Evolutionary conservation across 192 early-diverging fungal genomes (phyloP).

Genomic region (Umbelopsis isabellina): DNA sequence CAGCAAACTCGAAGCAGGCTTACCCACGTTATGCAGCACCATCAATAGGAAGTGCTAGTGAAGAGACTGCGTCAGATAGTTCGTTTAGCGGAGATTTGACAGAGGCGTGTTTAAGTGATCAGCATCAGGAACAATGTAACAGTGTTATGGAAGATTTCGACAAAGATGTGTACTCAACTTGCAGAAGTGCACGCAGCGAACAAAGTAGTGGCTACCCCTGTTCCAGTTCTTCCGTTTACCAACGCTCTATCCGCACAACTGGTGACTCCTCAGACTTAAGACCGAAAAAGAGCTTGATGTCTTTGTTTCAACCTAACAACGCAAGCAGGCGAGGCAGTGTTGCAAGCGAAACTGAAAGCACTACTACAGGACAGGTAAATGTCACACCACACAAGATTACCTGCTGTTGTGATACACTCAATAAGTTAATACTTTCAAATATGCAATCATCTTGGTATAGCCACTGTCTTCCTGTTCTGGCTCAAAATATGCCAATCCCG

Average conservation of each 20-base stretch:
- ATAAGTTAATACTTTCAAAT: too few species aligned
- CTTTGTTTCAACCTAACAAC: neutral
- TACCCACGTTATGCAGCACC: neutral
- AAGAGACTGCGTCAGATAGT: slow-evolving; percentile 5
- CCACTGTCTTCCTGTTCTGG: too few species aligned
- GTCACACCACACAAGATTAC: neutral
- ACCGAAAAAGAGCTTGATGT: slow-evolving; percentile 1
- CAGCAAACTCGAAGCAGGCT: neutral
- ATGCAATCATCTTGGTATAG: too few species aligned
- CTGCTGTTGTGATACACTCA: too few species aligned
- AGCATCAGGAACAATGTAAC: slow-evolving; percentile 2
- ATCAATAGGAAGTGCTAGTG: neutral
- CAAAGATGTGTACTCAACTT: neutral
- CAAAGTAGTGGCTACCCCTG: neutral
- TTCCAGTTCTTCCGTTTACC: neutral
- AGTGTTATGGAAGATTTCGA: neutral
- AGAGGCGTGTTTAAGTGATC: slow-evolving; percentile 3
- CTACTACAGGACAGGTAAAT: neutral
- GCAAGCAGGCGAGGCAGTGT: neutral
- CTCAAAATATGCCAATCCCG: too few species aligned
- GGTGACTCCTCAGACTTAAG: neutral
- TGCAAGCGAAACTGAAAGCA: neutral
- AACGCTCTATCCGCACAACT: neutral
- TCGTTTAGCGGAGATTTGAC: slow-evolving; percentile 14
- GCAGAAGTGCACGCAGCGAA: neutral